phyloP scores from a whole-genome alignment of 352 stramenopile species.

The Phytophthora kernoviae region DNA sequence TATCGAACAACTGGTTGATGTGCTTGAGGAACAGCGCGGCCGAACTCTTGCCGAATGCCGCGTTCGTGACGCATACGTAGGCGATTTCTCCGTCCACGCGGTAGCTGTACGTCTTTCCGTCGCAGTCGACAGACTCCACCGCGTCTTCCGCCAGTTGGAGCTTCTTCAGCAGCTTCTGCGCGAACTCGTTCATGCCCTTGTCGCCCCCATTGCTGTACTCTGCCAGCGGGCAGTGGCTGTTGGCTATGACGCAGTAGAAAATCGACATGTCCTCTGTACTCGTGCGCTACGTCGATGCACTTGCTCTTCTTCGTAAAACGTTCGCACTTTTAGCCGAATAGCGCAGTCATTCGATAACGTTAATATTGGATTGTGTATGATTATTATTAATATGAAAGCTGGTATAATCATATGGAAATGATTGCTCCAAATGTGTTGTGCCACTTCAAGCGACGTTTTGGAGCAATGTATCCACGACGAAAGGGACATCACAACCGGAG shows the following conservation, averaged over 20 bases:
- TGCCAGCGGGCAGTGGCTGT: constrained; percentile 76
- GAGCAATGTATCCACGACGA: constrained; percentile 19
- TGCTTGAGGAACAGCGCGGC: constrained; percentile 84
- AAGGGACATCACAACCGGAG: background rate
- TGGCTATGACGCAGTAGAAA: constrained; percentile 89
- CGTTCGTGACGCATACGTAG: constrained; percentile 86
- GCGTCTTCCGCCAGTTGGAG: constrained; percentile 75
- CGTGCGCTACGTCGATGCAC: no score
- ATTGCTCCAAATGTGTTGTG: background rate
- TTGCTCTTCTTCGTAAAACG: background rate
- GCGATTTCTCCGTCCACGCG: constrained; percentile 84
- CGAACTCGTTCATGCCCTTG: constrained; percentile 89
- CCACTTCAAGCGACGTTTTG: constrained; percentile 28
- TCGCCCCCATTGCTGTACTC: constrained; percentile 84
- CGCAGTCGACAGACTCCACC: constrained; percentile 82
- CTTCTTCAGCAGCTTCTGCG: constrained; percentile 87
- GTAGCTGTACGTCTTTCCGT: constrained; percentile 87
- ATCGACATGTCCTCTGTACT: constrained; percentile 62
- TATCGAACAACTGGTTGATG: constrained; percentile 87
- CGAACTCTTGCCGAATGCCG: constrained; percentile 80
- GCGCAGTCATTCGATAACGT: background rate
- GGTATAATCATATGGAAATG: background rate
- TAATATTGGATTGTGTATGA: no score
- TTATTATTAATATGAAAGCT: no score
- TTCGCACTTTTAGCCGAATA: constrained; percentile 12